Base-by-base conservation (phyloP, 495 filamentous ascomycete genomes). In the Glarea lozoyensis region DNA sequence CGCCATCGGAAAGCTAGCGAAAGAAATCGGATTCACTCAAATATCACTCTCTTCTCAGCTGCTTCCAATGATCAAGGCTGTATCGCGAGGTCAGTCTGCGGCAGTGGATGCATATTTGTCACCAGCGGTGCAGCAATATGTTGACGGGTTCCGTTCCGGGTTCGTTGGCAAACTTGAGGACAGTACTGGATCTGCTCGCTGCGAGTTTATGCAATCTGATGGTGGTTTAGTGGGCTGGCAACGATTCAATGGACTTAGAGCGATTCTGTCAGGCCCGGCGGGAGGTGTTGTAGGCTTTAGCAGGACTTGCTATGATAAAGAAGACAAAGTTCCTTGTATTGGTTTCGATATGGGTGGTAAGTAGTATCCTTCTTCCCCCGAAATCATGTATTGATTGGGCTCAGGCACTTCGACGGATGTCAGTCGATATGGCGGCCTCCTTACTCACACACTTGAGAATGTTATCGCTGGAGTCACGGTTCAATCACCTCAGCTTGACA, bases 261-360 rank as follows among this genome's bases (percentile, higher is more conserved):
- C 73, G 2, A 76, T 81, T 35, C 49, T 80, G 1, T 77, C 74
- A 20, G 76, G 76, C 0, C 75, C 76, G 15, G 76, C 76, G 24
- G 77, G 75, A 39, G 77, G 62, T n/a, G 60, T 65, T 3, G 60
- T 63, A 17, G 60, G 62, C 13, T 60, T 53, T 48, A 53, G 52
- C 9, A 50, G 50, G 39, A 62, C 62, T 10, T 59, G 49, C 13
- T 63, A 48, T 22, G 59, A 65, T 20, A 33, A 43, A 16, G 11
- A 13, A 3, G 23, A 43, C 10, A 29, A 37, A 9, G 21, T 24
- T 12, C 37, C 46, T 2, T n/a, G 20, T 15, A 43, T 49, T 33
- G 46, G 39, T 13, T 49, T 49, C 24, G 46, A 43, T 18, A 49
- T 49, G 46, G 40, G 37, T n/a, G 39, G 42, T 41, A 7, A 29